Percentiles rank a stretch among this genome's conserved stretches.
Evolutionary conservation across 169 alveolate species (phyloP).

Genomic region (Plasmodium gonderi): DNA sequence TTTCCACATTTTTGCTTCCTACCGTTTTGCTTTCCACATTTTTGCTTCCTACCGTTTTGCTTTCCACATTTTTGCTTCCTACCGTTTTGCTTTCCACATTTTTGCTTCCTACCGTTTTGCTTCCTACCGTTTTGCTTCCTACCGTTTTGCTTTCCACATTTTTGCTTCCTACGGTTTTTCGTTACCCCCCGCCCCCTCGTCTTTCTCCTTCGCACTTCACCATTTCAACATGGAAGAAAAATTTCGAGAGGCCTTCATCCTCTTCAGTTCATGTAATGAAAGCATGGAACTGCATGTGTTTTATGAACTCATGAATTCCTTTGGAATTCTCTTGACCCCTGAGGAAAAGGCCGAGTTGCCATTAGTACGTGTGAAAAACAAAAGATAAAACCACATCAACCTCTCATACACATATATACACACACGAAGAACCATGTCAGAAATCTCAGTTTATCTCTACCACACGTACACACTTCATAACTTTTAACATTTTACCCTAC

Average conservation of each 20-base stretch:
- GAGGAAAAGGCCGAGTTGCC: constrained; percentile 67
- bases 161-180: too few species aligned
- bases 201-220: not conserved
- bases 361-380: not conserved
- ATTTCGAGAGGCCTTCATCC: constrained; percentile 68
- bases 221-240: constrained; percentile 49
- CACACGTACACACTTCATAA: not conserved
- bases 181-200: not conserved
- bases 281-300: constrained; percentile 10
- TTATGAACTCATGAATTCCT: constrained; percentile 49
- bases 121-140: too few species aligned
- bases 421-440: too few species aligned
- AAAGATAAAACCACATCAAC: not conserved
- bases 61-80: too few species aligned
- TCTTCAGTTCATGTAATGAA: constrained; percentile 60
- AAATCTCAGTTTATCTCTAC: too few species aligned
- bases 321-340: constrained; percentile 34
- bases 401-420: not conserved
- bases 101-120: too few species aligned
- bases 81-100: too few species aligned
- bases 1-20: too few species aligned
- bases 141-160: too few species aligned
- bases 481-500: too few species aligned
- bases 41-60: too few species aligned
- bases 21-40: too few species aligned